Conservation (phyloP, 495 filamentous ascomycete species). For the Chaetomium fimeti region DNA sequence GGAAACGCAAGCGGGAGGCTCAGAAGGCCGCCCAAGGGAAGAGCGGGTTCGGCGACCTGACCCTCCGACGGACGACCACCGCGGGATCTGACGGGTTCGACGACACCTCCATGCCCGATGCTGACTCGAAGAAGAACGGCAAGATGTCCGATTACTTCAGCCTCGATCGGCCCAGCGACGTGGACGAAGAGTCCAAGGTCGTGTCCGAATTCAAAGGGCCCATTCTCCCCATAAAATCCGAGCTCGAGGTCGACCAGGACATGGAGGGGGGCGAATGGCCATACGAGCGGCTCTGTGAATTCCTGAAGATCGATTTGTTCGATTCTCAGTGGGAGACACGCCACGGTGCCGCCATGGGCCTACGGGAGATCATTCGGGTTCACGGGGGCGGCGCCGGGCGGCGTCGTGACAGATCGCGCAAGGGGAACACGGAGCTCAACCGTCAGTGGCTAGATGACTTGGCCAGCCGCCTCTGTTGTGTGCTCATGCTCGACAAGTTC, state of each 20-base stretch:
- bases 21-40: constrained; percentile 68
- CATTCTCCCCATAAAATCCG: constrained; percentile 58
- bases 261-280: constrained; percentile 89
- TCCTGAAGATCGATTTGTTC: constrained; percentile 88
- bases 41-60: constrained; percentile 83
- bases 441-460: constrained; percentile 87
- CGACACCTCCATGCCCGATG: constrained; percentile 63
- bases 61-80: constrained; percentile 63
- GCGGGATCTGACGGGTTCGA: constrained; percentile 50
- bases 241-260: constrained; percentile 65
- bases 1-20: constrained; percentile 80
- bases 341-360: constrained; percentile 94
- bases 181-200: constrained; percentile 85
- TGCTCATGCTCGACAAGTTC: constrained; percentile 96
- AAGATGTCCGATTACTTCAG: constrained; percentile 88
- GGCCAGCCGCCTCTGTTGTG: constrained; percentile 85
- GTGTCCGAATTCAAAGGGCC: constrained; percentile 95
- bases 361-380: constrained; percentile 87
- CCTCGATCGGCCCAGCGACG: constrained; percentile 66
- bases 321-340: constrained; percentile 93
- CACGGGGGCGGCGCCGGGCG: constrained; percentile 92
- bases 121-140: constrained; percentile 61
- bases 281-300: constrained; percentile 88
- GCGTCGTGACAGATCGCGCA: constrained; percentile 61
- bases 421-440: constrained; percentile 76